Conservation (phyloP, 2,329 filamentous ascomycete species). For the Paradendryphiella salina region DNA sequence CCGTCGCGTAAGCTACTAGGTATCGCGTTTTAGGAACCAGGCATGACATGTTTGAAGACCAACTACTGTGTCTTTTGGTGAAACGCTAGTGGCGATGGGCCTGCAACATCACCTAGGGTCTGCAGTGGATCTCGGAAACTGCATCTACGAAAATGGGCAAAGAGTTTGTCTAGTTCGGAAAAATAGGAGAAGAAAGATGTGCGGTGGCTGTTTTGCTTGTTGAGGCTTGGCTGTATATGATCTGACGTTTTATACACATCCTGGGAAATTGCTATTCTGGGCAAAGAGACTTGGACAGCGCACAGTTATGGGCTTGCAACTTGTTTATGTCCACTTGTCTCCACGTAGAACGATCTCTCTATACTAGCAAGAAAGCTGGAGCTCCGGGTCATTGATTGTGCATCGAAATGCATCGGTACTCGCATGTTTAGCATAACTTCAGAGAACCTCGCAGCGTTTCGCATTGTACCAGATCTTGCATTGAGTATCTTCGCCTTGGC, state of each 20-base stretch:
- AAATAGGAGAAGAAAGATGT: slow-evolving; percentile 1
- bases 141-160: no score
- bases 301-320: slow-evolving; percentile 15
- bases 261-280: not conserved
- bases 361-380: no score
- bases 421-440: no score
- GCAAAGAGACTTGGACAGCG: no score
- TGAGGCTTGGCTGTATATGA: slow-evolving; percentile 28
- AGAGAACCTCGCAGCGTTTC: not conserved
- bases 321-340: no score
- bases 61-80: slow-evolving; percentile 23
- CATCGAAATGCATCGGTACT: no score
- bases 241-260: slow-evolving; percentile 21
- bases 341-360: no score
- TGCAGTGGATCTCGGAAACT: not conserved
- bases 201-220: slow-evolving; percentile 27
- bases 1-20: slow-evolving; percentile 5
- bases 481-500: slow-evolving; percentile 26
- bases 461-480: slow-evolving; percentile 5
- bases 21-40: slow-evolving; percentile 5
- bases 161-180: no score
- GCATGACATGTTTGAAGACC: slow-evolving; percentile 27
- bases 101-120: slow-evolving; percentile 16
- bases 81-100: slow-evolving; percentile 29
- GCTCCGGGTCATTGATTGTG: no score